Percentiles rank a stretch among this genome's conserved stretches.
Evolutionary conservation across 495 filamentous ascomycete species (phyloP).

Genomic region (Daldinia caldariorum): DNA sequence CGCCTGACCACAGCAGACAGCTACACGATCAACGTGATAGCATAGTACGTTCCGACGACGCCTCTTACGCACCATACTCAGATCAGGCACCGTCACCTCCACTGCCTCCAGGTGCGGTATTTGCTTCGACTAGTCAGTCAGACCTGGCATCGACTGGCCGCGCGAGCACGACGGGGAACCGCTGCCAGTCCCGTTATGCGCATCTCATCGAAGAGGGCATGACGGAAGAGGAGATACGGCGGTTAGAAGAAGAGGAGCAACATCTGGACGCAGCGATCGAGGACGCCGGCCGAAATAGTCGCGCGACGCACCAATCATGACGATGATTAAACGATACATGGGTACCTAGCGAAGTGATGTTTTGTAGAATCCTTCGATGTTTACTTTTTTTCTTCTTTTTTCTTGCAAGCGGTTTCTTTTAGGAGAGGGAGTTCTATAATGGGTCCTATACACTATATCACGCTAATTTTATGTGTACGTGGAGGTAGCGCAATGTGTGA

Average conservation of each 20-base stretch:
- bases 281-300: slow-evolving; percentile 46
- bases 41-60: slow-evolving; percentile 8
- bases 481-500: slow-evolving; percentile 1
- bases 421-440: background rate
- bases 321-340: too few species aligned
- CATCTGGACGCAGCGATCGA: slow-evolving; percentile 61
- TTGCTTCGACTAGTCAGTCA: slow-evolving; percentile 15
- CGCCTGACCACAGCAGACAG: slow-evolving; percentile 38
- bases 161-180: slow-evolving; percentile 31
- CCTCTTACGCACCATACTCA: slow-evolving; percentile 52
- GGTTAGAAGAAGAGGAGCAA: slow-evolving; percentile 61
- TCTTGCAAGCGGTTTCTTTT: background rate
- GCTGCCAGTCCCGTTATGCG: slow-evolving; percentile 49
- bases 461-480: slow-evolving; percentile 29
- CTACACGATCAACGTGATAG: slow-evolving; percentile 19
- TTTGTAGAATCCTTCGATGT: background rate
- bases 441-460: slow-evolving; percentile 17
- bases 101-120: slow-evolving; percentile 15
- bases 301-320: slow-evolving; percentile 5
- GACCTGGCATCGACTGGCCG: slow-evolving; percentile 14
- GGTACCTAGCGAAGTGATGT: background rate
- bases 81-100: slow-evolving; percentile 44
- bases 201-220: slow-evolving; percentile 63
- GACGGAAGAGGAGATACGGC: slow-evolving; percentile 58
- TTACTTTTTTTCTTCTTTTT: too few species aligned